Percentiles rank a stretch among this genome's conserved stretches.
phyloP scores from a whole-genome alignment of 116 monocot genomes.

The Posidonia oceanica region DNA sequence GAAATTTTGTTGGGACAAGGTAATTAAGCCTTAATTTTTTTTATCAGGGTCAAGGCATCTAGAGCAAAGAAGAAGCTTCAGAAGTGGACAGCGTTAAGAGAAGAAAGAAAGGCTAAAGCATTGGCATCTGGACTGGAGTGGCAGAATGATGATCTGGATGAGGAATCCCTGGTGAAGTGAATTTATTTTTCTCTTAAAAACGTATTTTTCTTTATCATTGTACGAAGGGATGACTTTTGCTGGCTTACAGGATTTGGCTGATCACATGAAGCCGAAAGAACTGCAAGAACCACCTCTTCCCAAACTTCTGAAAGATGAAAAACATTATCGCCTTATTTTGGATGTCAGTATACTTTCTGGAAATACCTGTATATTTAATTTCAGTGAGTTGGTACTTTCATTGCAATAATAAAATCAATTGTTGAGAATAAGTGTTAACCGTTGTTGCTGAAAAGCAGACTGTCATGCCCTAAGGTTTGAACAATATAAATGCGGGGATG shows the following conservation, averaged over 20 bases:
- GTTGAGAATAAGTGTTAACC: too few relatives aligned
- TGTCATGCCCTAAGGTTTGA: too few relatives aligned
- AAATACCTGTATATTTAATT: too few relatives aligned
- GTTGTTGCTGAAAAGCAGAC: too few relatives aligned
- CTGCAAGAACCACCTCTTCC: conserved; percentile 62
- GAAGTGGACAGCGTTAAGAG: conserved; percentile 39
- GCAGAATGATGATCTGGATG: conserved; percentile 67
- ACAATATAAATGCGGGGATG: too few relatives aligned
- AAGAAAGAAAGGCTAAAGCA: conserved; percentile 49
- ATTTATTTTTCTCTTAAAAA: conserved; percentile 4
- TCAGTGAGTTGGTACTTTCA: too few relatives aligned
- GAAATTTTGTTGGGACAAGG: background rate
- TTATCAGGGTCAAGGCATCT: conserved; percentile 32
- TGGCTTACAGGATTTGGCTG: background rate
- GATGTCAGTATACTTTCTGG: conserved; percentile 30
- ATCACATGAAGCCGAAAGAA: conserved; percentile 17
- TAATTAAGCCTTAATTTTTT: background rate
- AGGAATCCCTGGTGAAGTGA: conserved; percentile 35
- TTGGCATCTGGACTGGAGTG: conserved; percentile 58
- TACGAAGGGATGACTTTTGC: background rate
- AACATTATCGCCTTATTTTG: conserved; percentile 51
- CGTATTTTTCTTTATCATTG: background rate
- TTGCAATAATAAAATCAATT: too few relatives aligned
- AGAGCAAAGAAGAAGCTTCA: conserved; percentile 72
- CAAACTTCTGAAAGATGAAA: conserved; percentile 55